Conservation (phyloP, 208 protist species). For the Wallacemonas sp. region DNA sequence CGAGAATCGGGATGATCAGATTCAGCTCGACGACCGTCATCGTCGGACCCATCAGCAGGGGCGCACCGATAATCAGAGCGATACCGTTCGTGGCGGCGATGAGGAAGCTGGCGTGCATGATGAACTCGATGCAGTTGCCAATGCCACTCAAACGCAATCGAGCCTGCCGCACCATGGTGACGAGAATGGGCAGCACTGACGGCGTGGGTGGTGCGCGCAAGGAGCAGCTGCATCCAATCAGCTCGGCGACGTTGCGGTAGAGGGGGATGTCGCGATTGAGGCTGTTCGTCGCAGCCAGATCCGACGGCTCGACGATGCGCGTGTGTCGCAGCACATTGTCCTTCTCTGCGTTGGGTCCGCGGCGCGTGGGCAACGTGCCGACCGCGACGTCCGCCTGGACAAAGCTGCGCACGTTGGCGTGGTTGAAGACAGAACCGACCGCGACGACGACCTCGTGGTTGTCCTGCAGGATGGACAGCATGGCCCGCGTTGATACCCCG, state of each 20-base stretch:
- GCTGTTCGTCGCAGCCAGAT: conserved; percentile 49
- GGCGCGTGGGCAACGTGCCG: conserved; percentile 81
- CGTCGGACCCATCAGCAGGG: conserved; percentile 67
- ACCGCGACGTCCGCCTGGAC: conserved; percentile 91
- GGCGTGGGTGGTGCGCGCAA: conserved; percentile 69
- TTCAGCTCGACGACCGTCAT: conserved; percentile 81
- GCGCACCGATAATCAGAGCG: conserved; percentile 46
- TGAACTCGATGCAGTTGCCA: conserved; percentile 81
- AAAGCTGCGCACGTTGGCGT: conserved; percentile 91
- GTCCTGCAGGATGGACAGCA: conserved; percentile 94
- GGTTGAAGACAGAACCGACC: conserved; percentile 90
- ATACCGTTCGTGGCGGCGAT: conserved; percentile 67
- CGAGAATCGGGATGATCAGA: conserved; percentile 77
- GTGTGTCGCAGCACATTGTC: conserved; percentile 50
- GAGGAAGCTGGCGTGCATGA: conserved; percentile 79
- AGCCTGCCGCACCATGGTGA: conserved; percentile 79
- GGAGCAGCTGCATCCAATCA: conserved; percentile 80
- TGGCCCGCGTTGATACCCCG: conserved; percentile 78
- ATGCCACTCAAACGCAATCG: conserved; percentile 81
- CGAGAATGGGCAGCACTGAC: conserved; percentile 80
- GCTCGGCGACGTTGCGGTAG: conserved; percentile 83
- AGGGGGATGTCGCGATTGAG: conserved; percentile 73
- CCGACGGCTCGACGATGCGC: conserved; percentile 69
- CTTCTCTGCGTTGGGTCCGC: conserved; percentile 68
- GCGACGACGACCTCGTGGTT: conserved; percentile 93